Base-by-base conservation (phyloP, 208 protist genomes). In the Wallacemonas collosoma region DNA sequence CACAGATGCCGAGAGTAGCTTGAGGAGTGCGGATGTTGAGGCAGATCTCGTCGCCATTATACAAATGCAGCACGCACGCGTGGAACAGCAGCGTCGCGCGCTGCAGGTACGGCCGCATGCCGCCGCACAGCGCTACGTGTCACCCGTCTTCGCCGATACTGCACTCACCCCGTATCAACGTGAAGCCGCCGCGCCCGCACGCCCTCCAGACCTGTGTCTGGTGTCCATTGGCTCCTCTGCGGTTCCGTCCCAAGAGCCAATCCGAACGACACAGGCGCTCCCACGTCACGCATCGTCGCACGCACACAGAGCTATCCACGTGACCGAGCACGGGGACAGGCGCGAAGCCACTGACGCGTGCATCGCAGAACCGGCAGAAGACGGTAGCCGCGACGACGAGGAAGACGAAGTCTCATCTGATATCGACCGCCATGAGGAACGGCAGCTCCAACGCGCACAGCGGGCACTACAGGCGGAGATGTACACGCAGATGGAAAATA, bases 11-110 rank as follows among this genome's bases (percentile, higher is more conserved):
- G 48, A 68, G 36, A 55, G 50, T 12, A 58, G 64, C n/a, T 4
- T 58, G 48, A 15, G 43, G 64, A 69, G 47, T 15, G 48, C 36
- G 6, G 64, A 38, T 26, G 51, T 69, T 35, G 64, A 69, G 51
- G 64, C 64, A 0, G 78, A 83, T 41, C 51, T 83, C 11, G 48
- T 73, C 41, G 55, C 45, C 41, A 66, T 83, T 39, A 68, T 76
- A 0, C 64, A 57, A 11, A 70, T 79, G 26, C 78, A 83, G 56
- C 73, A 71, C 35, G 64, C 3, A 6, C 48, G 44, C 44, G 50
- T 69, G 12, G 64, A 58, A 1, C 41, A 48, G 7, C 60, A 65
- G n/a, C 60, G 60, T 3, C 60, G 60, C 36, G 60, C 38, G 12
- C 26, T 65, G 2, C 60, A 53, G 4, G 41, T 17, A 6, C 60